Conservation (phyloP, 2,329 filamentous ascomycete genomes). For the Colletotrichum tabaci region DNA sequence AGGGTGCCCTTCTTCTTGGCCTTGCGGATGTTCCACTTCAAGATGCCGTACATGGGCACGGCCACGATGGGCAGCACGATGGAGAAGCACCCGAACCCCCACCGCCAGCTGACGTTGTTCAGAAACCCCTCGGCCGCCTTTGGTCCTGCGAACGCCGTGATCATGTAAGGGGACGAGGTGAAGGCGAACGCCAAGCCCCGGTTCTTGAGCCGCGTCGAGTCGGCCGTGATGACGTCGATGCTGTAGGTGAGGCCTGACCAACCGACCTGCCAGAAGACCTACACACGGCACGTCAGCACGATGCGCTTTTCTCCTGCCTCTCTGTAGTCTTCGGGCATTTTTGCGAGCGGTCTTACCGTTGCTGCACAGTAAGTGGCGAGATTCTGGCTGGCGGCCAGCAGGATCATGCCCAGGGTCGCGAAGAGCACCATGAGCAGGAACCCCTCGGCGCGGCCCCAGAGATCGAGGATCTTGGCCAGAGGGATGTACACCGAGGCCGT, state of each 20-base stretch:
- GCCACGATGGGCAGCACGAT: constrained; percentile 72
- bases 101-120: constrained; percentile 53
- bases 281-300: not conserved
- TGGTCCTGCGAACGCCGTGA: constrained; percentile 58
- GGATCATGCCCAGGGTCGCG: too few species aligned
- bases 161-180: constrained; percentile 59
- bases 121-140: constrained; percentile 52
- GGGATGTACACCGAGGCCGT: too few species aligned
- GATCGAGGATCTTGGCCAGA: too few species aligned
- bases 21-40: constrained; percentile 69
- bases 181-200: constrained; percentile 57
- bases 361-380: too few species aligned
- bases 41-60: constrained; percentile 67
- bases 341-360: too few species aligned
- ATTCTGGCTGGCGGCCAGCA: too few species aligned
- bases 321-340: too few species aligned
- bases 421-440: too few species aligned
- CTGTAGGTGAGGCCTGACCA: constrained; percentile 72
- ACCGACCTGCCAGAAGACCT: constrained; percentile 75
- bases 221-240: constrained; percentile 76
- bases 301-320: too few species aligned
- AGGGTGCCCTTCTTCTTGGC: constrained; percentile 66
- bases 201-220: constrained; percentile 63
- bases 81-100: constrained; percentile 71
- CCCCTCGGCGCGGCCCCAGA: too few species aligned